Conservation (phyloP, 176 grass and related monocot genomes). For the Phoenix dactylifera region DNA sequence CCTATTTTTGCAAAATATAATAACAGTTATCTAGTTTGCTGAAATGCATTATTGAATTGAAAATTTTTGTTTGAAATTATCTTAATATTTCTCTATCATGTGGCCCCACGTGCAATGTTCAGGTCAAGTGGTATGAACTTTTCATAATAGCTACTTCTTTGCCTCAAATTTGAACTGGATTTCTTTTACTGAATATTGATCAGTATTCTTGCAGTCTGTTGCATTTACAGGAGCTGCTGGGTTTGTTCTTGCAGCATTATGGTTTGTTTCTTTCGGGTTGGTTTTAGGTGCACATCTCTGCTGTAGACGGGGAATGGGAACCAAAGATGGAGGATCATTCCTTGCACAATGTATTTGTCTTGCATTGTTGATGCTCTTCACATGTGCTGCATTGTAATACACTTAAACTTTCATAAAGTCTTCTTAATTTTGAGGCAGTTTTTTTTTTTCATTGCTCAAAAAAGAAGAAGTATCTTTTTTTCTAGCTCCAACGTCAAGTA, state of each 20-base stretch:
- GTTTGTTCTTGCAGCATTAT: slow-evolving; percentile 47
- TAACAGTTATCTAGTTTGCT: no score
- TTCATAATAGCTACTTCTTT: no score
- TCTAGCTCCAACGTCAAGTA: background rate
- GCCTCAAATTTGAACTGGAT: no score
- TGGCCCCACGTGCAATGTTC: no score
- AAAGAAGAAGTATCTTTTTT: no score
- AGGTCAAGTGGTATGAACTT: no score
- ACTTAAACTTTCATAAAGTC: slow-evolving; percentile 3
- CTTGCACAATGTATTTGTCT: slow-evolving; percentile 20
- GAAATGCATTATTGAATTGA: no score
- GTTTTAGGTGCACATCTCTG: slow-evolving; percentile 34
- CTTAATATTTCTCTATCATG: no score
- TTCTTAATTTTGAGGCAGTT: background rate
- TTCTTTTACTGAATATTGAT: no score
- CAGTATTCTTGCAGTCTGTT: slow-evolving; percentile 55
- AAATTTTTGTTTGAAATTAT: no score
- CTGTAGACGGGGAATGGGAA: slow-evolving; percentile 37
- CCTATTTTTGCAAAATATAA: no score
- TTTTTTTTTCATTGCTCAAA: background rate
- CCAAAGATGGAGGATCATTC: slow-evolving; percentile 35
- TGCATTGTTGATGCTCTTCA: slow-evolving; percentile 49
- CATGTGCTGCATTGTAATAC: slow-evolving; percentile 52
- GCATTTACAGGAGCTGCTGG: slow-evolving; percentile 73
- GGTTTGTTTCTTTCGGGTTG: slow-evolving; percentile 56